These are phyloP conservation scores for Cytospora leucostoma DNA, from an alignment of 2,329 filamentous ascomycete genomes.

Conservation along the genomic window DNA sequence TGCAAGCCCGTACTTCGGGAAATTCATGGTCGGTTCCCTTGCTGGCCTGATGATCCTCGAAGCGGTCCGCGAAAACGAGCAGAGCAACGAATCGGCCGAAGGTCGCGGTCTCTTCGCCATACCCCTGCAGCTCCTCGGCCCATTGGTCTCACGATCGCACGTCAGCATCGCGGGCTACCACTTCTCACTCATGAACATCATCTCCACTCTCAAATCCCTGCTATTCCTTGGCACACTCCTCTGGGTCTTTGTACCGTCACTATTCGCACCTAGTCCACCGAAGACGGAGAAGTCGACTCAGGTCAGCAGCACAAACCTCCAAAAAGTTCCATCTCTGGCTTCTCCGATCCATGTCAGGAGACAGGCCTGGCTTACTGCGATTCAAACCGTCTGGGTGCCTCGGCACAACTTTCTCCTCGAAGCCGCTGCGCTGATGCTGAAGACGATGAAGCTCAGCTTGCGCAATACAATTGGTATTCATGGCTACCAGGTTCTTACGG, in stretches of 20 bases:
- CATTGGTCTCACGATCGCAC: constrained; percentile 50
- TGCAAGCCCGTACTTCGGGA: constrained; percentile 61
- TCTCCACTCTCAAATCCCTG: constrained; percentile 55
- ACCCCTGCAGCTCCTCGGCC: constrained; percentile 59
- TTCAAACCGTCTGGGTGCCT: constrained; percentile 91
- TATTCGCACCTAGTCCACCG: constrained; percentile 57
- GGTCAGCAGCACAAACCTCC: constrained; percentile 39
- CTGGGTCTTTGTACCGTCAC: constrained; percentile 57
- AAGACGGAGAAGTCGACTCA: constrained; percentile 47
- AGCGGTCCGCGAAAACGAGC: constrained; percentile 68
- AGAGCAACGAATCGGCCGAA: constrained; percentile 62
- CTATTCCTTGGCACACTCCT: constrained; percentile 55
- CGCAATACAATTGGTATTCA: constrained; percentile 76
- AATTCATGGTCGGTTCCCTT: constrained; percentile 90
- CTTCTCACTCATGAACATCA: constrained; percentile 44
- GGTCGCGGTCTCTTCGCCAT: constrained; percentile 68
- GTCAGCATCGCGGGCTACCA: constrained; percentile 58
- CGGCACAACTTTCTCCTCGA: constrained; percentile 85
- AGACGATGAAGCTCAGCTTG: constrained; percentile 79
- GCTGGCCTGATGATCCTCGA: constrained; percentile 92
- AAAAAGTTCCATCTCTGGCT: constrained; percentile 68
- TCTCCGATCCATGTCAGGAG: constrained; percentile 83
- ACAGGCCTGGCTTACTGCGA: constrained; percentile 89
- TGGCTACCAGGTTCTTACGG: constrained; percentile 76
- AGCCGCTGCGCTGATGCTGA: constrained; percentile 75